Base-by-base conservation (phyloP, 2,329 filamentous ascomycete genomes). In the Tolypocladium tundrense region DNA sequence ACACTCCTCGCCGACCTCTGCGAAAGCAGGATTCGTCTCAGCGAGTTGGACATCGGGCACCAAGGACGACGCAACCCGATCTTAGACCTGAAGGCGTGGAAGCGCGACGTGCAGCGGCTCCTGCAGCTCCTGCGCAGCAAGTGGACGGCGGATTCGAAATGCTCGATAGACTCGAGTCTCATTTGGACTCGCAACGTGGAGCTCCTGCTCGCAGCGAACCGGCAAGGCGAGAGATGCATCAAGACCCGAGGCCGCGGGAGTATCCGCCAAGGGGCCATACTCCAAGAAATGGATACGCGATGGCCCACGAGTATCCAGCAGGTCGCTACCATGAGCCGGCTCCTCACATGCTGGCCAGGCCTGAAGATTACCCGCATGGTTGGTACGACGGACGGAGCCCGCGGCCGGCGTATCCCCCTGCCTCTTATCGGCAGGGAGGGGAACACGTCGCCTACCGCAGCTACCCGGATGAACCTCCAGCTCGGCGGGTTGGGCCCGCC, bases 381-480 rank as follows among this genome's bases (percentile, higher is more conserved):
- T 53, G 39, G 48, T 53, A 53, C n/a, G 50, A 37, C 5, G 41
- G 40, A 13, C 40, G 27, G 16, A 21, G 31, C 37, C 14, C 31
- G 14, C 39, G 31, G 4, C 5, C 33, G 21, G 31, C 54, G 1
- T 33, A 53, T 4, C 31, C n/a, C 1, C 13, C 24, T 35, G 4
- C 54, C 21, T 13, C 33, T 8, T 27, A 39, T 48, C 40, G 14
- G 31, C 53, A 24, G 24, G 40, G 13, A n/a, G 21, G 24, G 10
- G 53, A 59, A 57, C 62, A 61, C 33, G 56, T 61, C 37, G 51
- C 19, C 19, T 59, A 63, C 41, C 40, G 31, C 35, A 31, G 33
- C 8, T 63, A 63, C 41, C 60, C 56, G 33, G 58, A 63, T 4
- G 45, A 54, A 19, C 33, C 27, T 2, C 35, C 54, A 16, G 35